Base-by-base conservation (phyloP, 768 basidiomycete species). In the Phanerodontia chrysosporium region DNA sequence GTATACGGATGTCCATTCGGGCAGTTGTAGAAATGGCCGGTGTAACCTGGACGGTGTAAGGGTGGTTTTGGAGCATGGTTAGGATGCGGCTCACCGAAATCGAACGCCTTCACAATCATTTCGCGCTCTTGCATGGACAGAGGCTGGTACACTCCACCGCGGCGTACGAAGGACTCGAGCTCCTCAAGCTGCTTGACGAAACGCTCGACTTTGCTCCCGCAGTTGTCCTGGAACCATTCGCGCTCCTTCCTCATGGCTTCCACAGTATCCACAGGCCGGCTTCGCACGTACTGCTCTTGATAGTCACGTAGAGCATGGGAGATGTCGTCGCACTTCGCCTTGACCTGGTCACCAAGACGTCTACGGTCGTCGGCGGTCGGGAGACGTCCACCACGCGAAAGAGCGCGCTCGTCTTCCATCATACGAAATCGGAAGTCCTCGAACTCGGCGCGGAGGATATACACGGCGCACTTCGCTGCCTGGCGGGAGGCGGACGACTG, bases 101-200 rank as follows among this genome's bases (percentile, higher is more conserved):
- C 55, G 44, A 85, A 66, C 0, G 80, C 80, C 45, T 74, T 75
- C 35, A 86, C 75, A 29, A 87, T 75, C 12, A 69, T 69, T 60
- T 76, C 77, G 29, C 76, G 75, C 62, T 88, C 86, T 3, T 84
- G 72, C 46, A 81, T 65, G 13, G 83, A 83, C 2, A 87, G 68
- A 0, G 80, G 71, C 55, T 77, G 62, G 57, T 87, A 85, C 64
- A 83, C 79, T 0, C 75, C 79, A 52, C 75, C 78, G 49, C 49
- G 27, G 12, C 71, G 66, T 35, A 86, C 67, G 16, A 73, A 74
- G 16, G 58, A 49, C 59, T 73, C 75, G 1, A 86, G 65, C 9
- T 67, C 71, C 6, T 58, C 53, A 82, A 83, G 86, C 59, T 83
- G 81, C 0, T 60, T 21, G 36, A 64, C 25, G 49, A 62, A 69